Evolutionary conservation across 192 early-diverging fungal genomes (phyloP), one percentile per base, ranked within the genome.

Genomic region (Phlyctochytrium bullatum): DNA sequence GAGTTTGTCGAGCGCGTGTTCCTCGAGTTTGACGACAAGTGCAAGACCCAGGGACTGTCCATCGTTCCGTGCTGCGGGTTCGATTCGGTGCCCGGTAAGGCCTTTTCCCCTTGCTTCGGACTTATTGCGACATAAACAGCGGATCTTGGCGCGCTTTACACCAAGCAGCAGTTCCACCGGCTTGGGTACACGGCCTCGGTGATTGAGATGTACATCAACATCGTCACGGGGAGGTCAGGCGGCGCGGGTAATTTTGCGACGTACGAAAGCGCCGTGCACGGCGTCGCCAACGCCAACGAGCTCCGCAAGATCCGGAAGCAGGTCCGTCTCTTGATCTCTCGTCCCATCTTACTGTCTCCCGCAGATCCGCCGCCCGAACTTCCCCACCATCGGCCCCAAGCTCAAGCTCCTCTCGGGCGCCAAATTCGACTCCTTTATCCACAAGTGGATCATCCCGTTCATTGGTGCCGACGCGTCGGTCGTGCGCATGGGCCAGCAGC

Each of bases 1-100:
- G 87, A 88, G 65, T 88, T 90, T 66, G 75, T 88, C 54, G 87
- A 90, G 64, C 68, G 77, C 32, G 86, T 87, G 81, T 76, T 77
- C 35, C 72, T 80, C 31, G 75, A 75, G n/a, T 84, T 87, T 53
- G 76, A 85, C 52, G 68, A 73, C 1, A 35, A 75, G 23, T 87
- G 87, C 17, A 68, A 75, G 31, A 77, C 77, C 29, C 73, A 72
- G 12, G 65, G 76, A 6, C 76, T 82, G 17, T 67, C 80, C 16
- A 82, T 90, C 64, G 86, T 88, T 1, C 83, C 86, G 20, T 78
- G 83, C 6, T 90, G 88, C 73, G 83, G 84, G 28, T 85, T 84
- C 65, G 85, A 84, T 64, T 76, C 78, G 59, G 74, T 90, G n/a
- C 89, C 89, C 34, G 78, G 40, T 47, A n/a, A n/a, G n/a, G n/a